phyloP scores from a whole-genome alignment of 1,284 basidiomycete genomes.

The Ustilago loliicola region DNA sequence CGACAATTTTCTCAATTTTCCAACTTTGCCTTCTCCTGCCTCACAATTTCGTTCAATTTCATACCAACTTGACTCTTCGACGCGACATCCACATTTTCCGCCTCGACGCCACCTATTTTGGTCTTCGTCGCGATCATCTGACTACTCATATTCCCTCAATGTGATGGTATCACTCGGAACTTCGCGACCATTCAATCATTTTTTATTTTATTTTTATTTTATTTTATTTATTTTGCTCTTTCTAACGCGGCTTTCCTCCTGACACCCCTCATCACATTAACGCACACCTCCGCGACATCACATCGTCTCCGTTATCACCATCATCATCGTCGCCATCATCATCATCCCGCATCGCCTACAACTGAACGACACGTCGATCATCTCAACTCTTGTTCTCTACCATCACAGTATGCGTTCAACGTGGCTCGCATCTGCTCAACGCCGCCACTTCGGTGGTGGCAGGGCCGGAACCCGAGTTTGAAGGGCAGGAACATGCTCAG shows the following conservation, averaged over 20 bases:
- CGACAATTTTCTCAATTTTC: conserved; percentile 19
- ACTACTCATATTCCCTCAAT: conserved; percentile 14
- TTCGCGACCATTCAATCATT: not conserved
- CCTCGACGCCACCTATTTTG: conserved; percentile 22
- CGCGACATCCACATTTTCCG: conserved; percentile 2
- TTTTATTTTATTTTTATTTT: not conserved
- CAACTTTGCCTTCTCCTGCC: conserved; percentile 14
- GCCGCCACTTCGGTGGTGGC: conserved; percentile 62
- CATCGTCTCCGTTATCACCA: conserved; percentile 1
- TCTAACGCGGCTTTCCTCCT: not conserved
- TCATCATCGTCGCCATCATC: not conserved
- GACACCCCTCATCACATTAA: not conserved
- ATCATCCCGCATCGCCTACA: conserved; percentile 1
- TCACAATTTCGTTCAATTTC: conserved; percentile 11
- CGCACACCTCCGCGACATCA: not conserved
- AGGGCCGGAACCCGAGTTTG: conserved; percentile 62
- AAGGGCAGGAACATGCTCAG: conserved; percentile 61
- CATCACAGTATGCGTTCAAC: conserved; percentile 59
- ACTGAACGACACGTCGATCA: not conserved
- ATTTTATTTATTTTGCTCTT: not conserved
- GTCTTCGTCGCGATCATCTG: conserved; percentile 30
- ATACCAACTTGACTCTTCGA: not conserved
- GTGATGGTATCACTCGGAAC: conserved; percentile 24
- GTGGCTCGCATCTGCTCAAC: conserved; percentile 59
- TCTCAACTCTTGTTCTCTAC: not conserved